Evolutionary conservation across 768 basidiomycete species (phyloP), one percentile per base, ranked within the genome.

Genomic region (Ramaria sp.): DNA sequence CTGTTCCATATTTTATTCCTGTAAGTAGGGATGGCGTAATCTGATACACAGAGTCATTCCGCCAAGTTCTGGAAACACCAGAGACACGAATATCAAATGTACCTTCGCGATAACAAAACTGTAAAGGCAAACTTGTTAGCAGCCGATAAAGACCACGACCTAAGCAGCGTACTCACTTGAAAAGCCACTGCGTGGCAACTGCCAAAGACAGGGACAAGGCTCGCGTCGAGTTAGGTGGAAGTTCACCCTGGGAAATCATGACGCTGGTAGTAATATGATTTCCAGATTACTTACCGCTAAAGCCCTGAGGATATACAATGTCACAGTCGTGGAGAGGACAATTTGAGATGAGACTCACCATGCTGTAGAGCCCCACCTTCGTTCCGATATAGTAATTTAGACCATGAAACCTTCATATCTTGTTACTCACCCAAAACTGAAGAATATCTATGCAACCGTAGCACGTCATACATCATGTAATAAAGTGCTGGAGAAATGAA

Each of bases 91-190:
- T 53, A 15, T 11, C 15, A 30, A 11, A 38, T 13, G 4, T 34
- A 45, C 53, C 45, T 54, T 54, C 12, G 53, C 53, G 24, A 54
- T 54, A 27, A 54, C 41, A 19, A 54, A 54, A 31, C 53, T 54
- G 20, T 43, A 31, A 1, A 17, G 1, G 13, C 22, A 42, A 30
- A 6, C 10, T n/a, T 38, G 37, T 38, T 39, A 38, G 33, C 4
- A 42, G 38, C 30, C 4, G 10, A 37, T 11, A 10, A 33, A 2
- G 13, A 38, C 24, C 27, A 11, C 7, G 19, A 12, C 13, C 34
- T 33, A 33, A 27, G 13, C 1, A 31, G 12, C 7, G 12, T 45
- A n/a, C 41, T 42, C 10, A 54, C 53, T 54, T 54, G 43, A 54
- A 54, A 10, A 54, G 24, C 53, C 53, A 54, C 24, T 54, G 53